phyloP scores from a whole-genome alignment of 768 basidiomycete genomes.

The Tulasnella calospora region DNA sequence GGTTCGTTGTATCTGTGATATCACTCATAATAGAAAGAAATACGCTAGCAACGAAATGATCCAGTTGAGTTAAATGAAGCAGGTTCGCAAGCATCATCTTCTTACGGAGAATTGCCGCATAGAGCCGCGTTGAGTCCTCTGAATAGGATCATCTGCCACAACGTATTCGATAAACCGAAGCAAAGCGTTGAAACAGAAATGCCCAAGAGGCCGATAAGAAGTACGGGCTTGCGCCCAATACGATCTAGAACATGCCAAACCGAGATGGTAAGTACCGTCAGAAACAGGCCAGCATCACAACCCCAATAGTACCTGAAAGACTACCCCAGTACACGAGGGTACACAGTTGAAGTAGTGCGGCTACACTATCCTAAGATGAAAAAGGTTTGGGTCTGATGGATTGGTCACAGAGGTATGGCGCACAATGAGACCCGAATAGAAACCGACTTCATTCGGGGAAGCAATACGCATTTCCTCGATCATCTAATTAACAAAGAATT shows the following conservation, averaged over 20 bases:
- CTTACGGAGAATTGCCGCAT: conserved; percentile 24
- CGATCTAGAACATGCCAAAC: background rate
- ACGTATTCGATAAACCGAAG: conserved; percentile 26
- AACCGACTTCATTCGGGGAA: conserved; percentile 20
- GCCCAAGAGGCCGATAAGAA: conserved; percentile 28
- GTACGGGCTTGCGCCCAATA: conserved; percentile 31
- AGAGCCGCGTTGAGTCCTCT: conserved; percentile 20
- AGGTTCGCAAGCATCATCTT: background rate
- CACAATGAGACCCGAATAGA: conserved; percentile 23
- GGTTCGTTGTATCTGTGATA: conserved; percentile 60
- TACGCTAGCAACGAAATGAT: conserved; percentile 31
- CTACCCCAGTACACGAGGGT: conserved; percentile 28
- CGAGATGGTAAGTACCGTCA: conserved; percentile 30
- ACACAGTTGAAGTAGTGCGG: conserved; percentile 28
- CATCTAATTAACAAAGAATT: conserved; percentile 9
- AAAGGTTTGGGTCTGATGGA: background rate
- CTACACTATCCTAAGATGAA: background rate
- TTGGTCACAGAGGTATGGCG: background rate
- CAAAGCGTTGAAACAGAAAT: background rate
- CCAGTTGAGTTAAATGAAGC: background rate
- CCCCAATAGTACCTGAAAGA: conserved; percentile 22
- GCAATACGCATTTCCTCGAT: conserved; percentile 21
- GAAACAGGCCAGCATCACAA: background rate
- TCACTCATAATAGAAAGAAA: conserved; percentile 57
- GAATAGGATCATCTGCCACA: conserved; percentile 1